Percentiles rank a stretch among this genome's conserved stretches.
Conservation (phyloP, 805 yeast species). For the Myxozyma kluyveri region DNA sequence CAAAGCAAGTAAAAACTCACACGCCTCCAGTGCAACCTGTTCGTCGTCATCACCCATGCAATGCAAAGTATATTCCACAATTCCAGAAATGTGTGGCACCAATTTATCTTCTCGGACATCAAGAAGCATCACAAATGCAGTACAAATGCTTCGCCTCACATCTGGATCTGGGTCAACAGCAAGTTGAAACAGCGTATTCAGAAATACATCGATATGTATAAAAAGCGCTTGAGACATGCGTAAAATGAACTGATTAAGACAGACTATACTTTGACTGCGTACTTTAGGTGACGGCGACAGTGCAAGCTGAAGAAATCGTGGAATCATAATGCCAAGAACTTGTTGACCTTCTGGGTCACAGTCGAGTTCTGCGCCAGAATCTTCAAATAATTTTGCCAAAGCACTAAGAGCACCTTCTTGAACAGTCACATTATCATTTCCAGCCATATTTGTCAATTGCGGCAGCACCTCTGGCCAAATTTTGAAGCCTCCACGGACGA, state of each 20-base stretch:
- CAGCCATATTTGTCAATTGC: constrained; percentile 61
- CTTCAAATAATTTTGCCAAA: constrained; percentile 85
- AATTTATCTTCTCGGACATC: constrained; percentile 79
- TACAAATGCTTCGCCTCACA: constrained; percentile 73
- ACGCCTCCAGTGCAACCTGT: constrained; percentile 83
- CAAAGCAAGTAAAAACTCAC: constrained; percentile 80
- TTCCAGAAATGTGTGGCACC: constrained; percentile 78
- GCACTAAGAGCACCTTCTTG: constrained; percentile 81
- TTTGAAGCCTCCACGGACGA: constrained; percentile 62
- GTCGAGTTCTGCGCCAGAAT: constrained; percentile 65
- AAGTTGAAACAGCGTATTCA: constrained; percentile 61
- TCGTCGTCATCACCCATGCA: constrained; percentile 64
- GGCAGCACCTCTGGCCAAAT: constrained; percentile 76
- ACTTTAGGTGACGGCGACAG: constrained; percentile 46
- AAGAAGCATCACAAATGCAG: constrained; percentile 66
- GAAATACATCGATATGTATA: constrained; percentile 62
- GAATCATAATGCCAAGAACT: constrained; percentile 67
- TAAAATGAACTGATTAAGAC: constrained; percentile 74
- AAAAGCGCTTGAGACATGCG: constrained; percentile 64
- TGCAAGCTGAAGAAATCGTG: constrained; percentile 57
- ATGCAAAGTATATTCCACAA: constrained; percentile 77
- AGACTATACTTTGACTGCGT: constrained; percentile 61
- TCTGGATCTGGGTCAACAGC: constrained; percentile 60
- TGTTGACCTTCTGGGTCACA: constrained; percentile 59
- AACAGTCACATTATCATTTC: constrained; percentile 46